Conservation (phyloP, 2,329 filamentous ascomycete genomes). For the Pseudocercospora cruenta region DNA sequence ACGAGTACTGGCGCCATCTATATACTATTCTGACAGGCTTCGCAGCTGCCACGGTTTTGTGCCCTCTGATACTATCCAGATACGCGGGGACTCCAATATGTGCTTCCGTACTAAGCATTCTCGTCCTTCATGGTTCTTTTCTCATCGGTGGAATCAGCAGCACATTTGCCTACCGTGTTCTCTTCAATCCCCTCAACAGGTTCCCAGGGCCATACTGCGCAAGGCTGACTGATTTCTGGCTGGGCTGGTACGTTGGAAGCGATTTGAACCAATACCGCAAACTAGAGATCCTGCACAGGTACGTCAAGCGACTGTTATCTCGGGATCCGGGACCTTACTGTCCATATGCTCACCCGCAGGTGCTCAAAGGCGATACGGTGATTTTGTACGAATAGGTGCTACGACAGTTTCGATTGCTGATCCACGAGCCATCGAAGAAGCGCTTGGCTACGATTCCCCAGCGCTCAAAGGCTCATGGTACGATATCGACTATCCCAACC, state of each 20-base stretch:
- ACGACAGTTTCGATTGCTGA: conserved; percentile 43
- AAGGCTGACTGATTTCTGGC: conserved; percentile 40
- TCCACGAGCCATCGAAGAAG: conserved; percentile 40
- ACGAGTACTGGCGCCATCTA: background rate
- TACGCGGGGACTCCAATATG: background rate
- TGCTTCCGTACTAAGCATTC: background rate
- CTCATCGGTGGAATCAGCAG: background rate
- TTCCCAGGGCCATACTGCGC: conserved; percentile 41
- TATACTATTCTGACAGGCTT: background rate
- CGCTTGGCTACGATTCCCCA: conserved; percentile 37
- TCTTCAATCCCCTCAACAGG: conserved; percentile 30
- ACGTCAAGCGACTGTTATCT: background rate
- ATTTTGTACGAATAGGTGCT: conserved; percentile 40
- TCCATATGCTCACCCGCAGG: background rate
- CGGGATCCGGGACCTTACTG: background rate
- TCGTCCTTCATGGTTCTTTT: background rate
- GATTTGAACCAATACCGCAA: conserved; percentile 34
- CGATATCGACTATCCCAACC: conserved; percentile 37
- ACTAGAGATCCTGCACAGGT: conserved; percentile 37
- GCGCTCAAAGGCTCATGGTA: conserved; percentile 50
- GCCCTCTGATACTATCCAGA: background rate
- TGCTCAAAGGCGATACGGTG: conserved; percentile 34
- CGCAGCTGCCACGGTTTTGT: background rate
- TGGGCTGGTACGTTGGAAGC: conserved; percentile 29
- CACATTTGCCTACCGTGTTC: background rate